A percentile compares a stretch with the other conserved stretches of the same genome.
Conservation (phyloP, 768 basidiomycete genomes). For the Daedaleopsis nitida region DNA sequence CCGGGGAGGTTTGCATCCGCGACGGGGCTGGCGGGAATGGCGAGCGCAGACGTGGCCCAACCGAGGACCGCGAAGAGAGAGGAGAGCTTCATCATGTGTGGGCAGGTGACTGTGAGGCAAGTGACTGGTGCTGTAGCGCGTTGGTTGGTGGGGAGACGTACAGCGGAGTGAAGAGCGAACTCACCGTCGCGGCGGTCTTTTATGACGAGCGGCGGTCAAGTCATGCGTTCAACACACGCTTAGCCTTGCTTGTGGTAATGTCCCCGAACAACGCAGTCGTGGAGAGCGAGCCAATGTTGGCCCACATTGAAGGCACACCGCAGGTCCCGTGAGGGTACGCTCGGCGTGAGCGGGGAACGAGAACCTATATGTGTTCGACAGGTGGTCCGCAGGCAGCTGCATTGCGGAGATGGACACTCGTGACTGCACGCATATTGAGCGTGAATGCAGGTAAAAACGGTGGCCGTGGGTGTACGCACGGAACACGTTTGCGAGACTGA, state of each 20-base stretch:
- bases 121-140: no score
- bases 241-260: not conserved
- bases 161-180: no score
- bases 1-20: slow-evolving; percentile 13
- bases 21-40: slow-evolving; percentile 7
- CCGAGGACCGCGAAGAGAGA: slow-evolving; percentile 5
- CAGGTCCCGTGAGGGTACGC: not conserved
- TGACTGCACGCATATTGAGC: not conserved
- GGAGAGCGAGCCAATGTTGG: not conserved
- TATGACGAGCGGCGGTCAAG: not conserved
- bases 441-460: not conserved
- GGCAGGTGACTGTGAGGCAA: no score
- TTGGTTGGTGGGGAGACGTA: no score
- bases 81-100: slow-evolving; percentile 1
- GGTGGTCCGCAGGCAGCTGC: not conserved
- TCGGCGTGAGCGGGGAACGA: not conserved
- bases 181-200: not conserved
- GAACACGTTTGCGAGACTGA: not conserved
- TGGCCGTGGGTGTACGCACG: not conserved
- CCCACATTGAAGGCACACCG: not conserved
- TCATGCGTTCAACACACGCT: not conserved
- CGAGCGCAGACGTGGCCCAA: not conserved
- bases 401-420: not conserved
- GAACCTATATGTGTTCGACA: not conserved
- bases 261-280: not conserved